Conservation (phyloP, 208 protist species). For the Spongospora subterranea region DNA sequence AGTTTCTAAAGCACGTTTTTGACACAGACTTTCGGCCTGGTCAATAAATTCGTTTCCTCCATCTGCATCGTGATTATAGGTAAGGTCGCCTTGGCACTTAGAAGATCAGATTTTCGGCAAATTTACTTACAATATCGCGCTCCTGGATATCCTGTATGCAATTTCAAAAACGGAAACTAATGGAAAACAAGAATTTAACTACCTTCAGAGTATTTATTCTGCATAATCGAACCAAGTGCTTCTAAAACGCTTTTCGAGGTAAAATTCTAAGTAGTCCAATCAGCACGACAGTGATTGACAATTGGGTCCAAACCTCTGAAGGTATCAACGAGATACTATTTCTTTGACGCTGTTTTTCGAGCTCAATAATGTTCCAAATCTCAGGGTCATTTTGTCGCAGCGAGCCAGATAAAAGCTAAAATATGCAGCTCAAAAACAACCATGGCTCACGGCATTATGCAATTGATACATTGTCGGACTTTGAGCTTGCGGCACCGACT, state of each 20-base stretch:
- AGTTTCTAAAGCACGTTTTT: slow-evolving; percentile 86
- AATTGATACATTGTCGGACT: too few relatives aligned
- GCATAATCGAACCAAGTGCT: slow-evolving; percentile 93
- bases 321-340: slow-evolving; percentile 85
- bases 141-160: slow-evolving; percentile 82
- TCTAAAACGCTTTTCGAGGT: slow-evolving; percentile 95
- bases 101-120: background rate
- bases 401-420: slow-evolving; percentile 29
- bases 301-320: slow-evolving; percentile 73
- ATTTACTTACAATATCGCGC: slow-evolving; percentile 70
- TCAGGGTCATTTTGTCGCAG: slow-evolving; percentile 80
- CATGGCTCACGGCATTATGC: too few relatives aligned
- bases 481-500: too few relatives aligned
- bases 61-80: slow-evolving; percentile 69
- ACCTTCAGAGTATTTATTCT: slow-evolving; percentile 99
- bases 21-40: slow-evolving; percentile 85
- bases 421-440: too few relatives aligned
- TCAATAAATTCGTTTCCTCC: slow-evolving; percentile 97
- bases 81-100: background rate
- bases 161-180: background rate
- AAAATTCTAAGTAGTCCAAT: slow-evolving; percentile 85
- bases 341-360: slow-evolving; percentile 82
- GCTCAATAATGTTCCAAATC: slow-evolving; percentile 76
- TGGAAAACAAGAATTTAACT: background rate
- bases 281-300: background rate